Conservation (phyloP, 2,329 filamentous ascomycete species). For the Zasmidium cellare region DNA sequence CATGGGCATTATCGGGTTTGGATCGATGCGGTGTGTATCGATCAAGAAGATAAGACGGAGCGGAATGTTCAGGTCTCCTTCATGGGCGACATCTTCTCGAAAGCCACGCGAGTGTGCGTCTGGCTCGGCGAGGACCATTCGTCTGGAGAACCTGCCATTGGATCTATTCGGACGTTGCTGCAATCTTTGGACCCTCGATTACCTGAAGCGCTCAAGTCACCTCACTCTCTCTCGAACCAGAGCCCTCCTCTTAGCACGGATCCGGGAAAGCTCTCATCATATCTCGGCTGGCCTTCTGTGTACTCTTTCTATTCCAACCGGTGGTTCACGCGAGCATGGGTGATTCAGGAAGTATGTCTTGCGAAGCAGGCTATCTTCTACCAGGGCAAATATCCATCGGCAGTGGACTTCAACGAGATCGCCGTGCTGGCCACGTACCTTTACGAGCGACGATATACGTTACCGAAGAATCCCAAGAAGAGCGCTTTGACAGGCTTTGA, state of each 20-base stretch:
- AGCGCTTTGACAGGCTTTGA: slow-evolving; percentile 6
- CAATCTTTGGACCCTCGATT: background rate
- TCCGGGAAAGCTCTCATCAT: slow-evolving; percentile 1
- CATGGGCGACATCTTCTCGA: slow-evolving; percentile 15
- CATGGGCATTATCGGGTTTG: slow-evolving; percentile 11
- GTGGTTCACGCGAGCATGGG: slow-evolving; percentile 16
- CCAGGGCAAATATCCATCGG: slow-evolving; percentile 6
- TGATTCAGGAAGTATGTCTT: slow-evolving; percentile 14
- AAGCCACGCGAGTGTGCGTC: slow-evolving; percentile 2
- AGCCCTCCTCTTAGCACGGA: slow-evolving; percentile 4
- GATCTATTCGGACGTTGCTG: slow-evolving; percentile 2
- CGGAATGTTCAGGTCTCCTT: slow-evolving; percentile 10
- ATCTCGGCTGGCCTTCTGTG: slow-evolving; percentile 1
- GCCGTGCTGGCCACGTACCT: slow-evolving; percentile 6
- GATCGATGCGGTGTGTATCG: slow-evolving; percentile 17
- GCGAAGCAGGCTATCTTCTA: slow-evolving; percentile 11
- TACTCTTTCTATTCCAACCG: slow-evolving; percentile 2
- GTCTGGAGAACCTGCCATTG: background rate
- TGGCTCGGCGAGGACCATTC: slow-evolving; percentile 7
- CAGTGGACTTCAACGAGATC: slow-evolving; percentile 7
- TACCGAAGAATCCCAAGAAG: slow-evolving; percentile 7
- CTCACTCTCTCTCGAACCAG: slow-evolving; percentile 1
- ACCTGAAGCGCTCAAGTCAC: slow-evolving; percentile 5
- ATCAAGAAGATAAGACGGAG: slow-evolving; percentile 11
- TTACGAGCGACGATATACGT: slow-evolving; percentile 5